Evolutionary conservation across 2,329 filamentous ascomycete species (phyloP).

Genomic region (Myriosclerotinia duriaeana): DNA sequence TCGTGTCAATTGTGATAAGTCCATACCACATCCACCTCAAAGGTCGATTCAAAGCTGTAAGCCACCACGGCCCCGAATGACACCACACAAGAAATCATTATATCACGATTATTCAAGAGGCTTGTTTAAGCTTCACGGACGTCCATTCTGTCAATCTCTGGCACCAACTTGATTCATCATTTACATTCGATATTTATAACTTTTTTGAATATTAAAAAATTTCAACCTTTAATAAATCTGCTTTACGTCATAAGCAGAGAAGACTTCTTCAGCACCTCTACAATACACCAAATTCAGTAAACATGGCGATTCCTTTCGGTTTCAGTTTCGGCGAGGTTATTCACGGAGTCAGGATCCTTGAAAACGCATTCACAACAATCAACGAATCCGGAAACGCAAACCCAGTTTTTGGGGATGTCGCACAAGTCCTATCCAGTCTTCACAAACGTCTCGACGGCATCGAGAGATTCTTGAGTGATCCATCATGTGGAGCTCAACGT

Average conservation of each 20-base stretch:
- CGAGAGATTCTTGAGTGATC: slow-evolving; percentile 21
- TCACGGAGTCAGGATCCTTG: slow-evolving; percentile 18
- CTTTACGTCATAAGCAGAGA: neutral
- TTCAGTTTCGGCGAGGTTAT: slow-evolving; percentile 23
- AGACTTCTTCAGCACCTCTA: neutral
- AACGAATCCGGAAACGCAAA: slow-evolving; percentile 16
- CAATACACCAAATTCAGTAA: neutral
- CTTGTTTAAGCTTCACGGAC: slow-evolving; percentile 22
- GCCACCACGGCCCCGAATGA: slow-evolving; percentile 20
- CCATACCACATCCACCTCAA: slow-evolving; percentile 5
- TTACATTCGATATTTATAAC: slow-evolving; percentile 6
- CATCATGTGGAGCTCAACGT: slow-evolving; percentile 14
- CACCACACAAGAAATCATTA: slow-evolving; percentile 19
- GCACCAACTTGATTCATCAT: slow-evolving; percentile 12
- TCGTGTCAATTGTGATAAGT: slow-evolving; percentile 10
- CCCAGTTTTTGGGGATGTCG: slow-evolving; percentile 19
- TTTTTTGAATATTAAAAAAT: neutral
- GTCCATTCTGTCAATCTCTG: slow-evolving; percentile 18
- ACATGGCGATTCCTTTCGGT: slow-evolving; percentile 23
- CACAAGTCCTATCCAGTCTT: slow-evolving; percentile 17
- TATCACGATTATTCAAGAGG: slow-evolving; percentile 23
- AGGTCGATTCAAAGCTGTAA: neutral
- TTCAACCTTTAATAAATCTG: neutral
- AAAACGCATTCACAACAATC: slow-evolving; percentile 20
- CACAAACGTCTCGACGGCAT: slow-evolving; percentile 17